Conservation (phyloP, 1,139 yeast genomes). For the Pichia norvegensis region DNA sequence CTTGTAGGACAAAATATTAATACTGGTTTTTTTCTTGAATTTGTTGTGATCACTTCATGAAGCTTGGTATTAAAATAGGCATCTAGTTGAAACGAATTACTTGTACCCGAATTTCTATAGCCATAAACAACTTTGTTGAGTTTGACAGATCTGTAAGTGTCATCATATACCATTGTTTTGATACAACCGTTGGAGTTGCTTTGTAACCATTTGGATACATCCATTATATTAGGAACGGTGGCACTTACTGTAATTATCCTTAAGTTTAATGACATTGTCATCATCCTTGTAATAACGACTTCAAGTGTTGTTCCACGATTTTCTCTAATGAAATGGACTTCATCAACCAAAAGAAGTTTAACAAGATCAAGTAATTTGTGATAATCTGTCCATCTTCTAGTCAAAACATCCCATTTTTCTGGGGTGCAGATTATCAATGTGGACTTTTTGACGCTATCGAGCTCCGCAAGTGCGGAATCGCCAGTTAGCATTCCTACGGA, state of each 20-base stretch:
- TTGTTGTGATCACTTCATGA: constrained; percentile 30
- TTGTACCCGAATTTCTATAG: constrained; percentile 28
- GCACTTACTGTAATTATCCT: constrained; percentile 49
- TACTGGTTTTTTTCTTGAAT: constrained; percentile 37
- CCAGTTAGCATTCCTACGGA: constrained; percentile 43
- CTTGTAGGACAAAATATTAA: constrained; percentile 49
- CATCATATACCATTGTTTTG: constrained; percentile 35
- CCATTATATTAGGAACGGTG: constrained; percentile 44
- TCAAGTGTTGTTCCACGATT: constrained; percentile 46
- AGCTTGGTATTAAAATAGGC: constrained; percentile 34
- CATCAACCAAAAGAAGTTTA: constrained; percentile 41
- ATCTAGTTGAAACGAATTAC: constrained; percentile 41
- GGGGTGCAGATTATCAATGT: constrained; percentile 48
- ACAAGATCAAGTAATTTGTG: constrained; percentile 33
- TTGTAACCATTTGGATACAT: constrained; percentile 40
- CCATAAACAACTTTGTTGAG: constrained; percentile 39
- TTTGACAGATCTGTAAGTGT: constrained; percentile 39
- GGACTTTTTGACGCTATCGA: constrained; percentile 35
- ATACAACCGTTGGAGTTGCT: constrained; percentile 23
- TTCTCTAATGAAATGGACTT: constrained; percentile 42
- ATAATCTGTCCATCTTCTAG: constrained; percentile 43
- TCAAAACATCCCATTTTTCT: constrained; percentile 48
- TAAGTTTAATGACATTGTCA: constrained; percentile 31
- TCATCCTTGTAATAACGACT: constrained; percentile 47
- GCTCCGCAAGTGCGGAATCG: constrained; percentile 37